These are phyloP conservation scores for Leishmania martiniquensis DNA, from an alignment of 208 protist species.

Conservation along the genomic window DNA sequence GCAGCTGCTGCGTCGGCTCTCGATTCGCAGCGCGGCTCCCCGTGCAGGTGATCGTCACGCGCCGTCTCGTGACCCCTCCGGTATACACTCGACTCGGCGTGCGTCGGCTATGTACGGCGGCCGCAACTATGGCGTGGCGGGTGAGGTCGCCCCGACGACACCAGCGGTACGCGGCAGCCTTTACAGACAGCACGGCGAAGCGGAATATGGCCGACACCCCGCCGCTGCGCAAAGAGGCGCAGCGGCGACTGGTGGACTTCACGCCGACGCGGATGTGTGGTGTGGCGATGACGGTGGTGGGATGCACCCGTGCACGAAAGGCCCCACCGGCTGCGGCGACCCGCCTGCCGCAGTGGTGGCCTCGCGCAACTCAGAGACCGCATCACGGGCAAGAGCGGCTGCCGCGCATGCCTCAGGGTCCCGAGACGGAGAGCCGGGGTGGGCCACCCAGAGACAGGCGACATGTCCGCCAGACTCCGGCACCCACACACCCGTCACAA, in stretches of 20 bases:
- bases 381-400: neutral
- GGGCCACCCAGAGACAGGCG: neutral
- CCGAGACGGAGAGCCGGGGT: neutral
- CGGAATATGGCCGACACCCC: neutral
- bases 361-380: neutral
- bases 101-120: constrained; percentile 4
- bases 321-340: neutral
- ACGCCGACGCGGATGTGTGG: too few relatives aligned
- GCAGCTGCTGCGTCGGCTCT: constrained; percentile 7
- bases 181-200: too few relatives aligned
- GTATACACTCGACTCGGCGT: neutral
- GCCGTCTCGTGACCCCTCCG: neutral
- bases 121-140: constrained; percentile 14
- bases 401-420: neutral
- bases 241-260: too few relatives aligned
- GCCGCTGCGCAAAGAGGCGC: neutral
- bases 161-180: neutral
- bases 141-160: neutral
- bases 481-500: constrained; percentile 5
- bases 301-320: neutral
- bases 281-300: neutral
- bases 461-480: constrained; percentile 28
- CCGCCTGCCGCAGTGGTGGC: constrained; percentile 1
- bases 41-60: neutral
- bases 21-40: neutral